Evolutionary conservation across 1,284 basidiomycete species (phyloP).

Genomic region (Bjerkandera adusta): DNA sequence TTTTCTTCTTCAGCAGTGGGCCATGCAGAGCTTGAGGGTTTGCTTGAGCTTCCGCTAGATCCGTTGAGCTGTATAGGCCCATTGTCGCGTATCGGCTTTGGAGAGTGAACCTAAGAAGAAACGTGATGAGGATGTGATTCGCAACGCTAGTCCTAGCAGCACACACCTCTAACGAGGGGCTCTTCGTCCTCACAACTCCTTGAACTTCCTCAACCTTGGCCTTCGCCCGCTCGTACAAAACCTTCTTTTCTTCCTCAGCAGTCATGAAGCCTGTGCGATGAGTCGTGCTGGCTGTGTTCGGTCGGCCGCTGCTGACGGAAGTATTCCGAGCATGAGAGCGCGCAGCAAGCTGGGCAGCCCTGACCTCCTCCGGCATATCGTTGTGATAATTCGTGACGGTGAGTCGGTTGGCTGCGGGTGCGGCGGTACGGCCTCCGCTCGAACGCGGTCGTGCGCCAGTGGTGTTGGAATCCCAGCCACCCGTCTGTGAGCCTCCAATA

Average conservation of each 20-base stretch:
- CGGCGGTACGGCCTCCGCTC: slow-evolving; percentile 17
- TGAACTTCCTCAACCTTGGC: slow-evolving; percentile 59
- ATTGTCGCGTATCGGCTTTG: slow-evolving; percentile 8
- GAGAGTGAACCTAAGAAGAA: slow-evolving; percentile 3
- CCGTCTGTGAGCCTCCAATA: slow-evolving; percentile 20
- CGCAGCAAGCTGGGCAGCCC: slow-evolving; percentile 2
- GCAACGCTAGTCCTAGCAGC: neutral
- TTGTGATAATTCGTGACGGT: slow-evolving; percentile 28
- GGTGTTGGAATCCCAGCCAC: slow-evolving; percentile 1
- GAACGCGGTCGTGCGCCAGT: slow-evolving; percentile 20
- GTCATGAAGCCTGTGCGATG: slow-evolving; percentile 38
- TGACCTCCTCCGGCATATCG: slow-evolving; percentile 26
- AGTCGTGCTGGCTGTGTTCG: slow-evolving; percentile 8
- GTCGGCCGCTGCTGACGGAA: slow-evolving; percentile 12
- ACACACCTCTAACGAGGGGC: slow-evolving; percentile 17
- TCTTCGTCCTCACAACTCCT: slow-evolving; percentile 31
- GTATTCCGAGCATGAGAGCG: slow-evolving; percentile 19
- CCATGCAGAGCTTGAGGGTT: slow-evolving; percentile 36
- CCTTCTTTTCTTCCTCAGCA: slow-evolving; percentile 67
- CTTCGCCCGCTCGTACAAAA: slow-evolving; percentile 65
- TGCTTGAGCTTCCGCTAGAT: slow-evolving; percentile 1
- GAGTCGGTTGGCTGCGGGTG: slow-evolving; percentile 16
- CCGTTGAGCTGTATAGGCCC: slow-evolving; percentile 6
- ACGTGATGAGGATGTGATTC: neutral
- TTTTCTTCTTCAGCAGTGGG: slow-evolving; percentile 74